Evolutionary conservation across 2,329 filamentous ascomycete genomes (phyloP).

Genomic region (Exophiala calicioides): DNA sequence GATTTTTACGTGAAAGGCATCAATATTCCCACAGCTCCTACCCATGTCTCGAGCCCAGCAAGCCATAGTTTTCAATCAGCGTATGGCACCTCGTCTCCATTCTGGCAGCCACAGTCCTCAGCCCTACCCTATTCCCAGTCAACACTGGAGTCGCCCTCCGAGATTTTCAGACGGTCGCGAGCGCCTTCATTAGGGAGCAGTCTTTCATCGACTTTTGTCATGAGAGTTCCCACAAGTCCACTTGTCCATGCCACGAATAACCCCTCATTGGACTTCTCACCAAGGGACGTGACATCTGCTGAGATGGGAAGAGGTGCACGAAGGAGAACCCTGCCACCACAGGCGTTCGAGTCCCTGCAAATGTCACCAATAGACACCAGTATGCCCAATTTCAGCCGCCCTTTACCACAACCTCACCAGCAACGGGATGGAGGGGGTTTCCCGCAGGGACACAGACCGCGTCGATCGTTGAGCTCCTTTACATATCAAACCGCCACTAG

Average conservation of each 20-base stretch:
- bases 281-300: slow-evolving; percentile 46
- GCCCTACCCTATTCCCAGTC: slow-evolving; percentile 13
- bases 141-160: slow-evolving; percentile 2
- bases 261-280: slow-evolving; percentile 68
- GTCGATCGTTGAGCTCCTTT: slow-evolving; percentile 70
- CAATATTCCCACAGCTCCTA: not conserved
- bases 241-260: slow-evolving; percentile 86
- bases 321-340: slow-evolving; percentile 71
- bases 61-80: not conserved
- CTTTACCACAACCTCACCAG: slow-evolving; percentile 41
- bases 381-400: slow-evolving; percentile 43
- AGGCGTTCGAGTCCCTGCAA: slow-evolving; percentile 55
- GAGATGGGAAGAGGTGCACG: slow-evolving; percentile 46
- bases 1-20: slow-evolving; percentile 55
- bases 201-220: slow-evolving; percentile 74
- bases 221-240: slow-evolving; percentile 88
- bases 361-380: slow-evolving; percentile 39
- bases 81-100: slow-evolving; percentile 10
- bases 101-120: slow-evolving; percentile 33
- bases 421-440: slow-evolving; percentile 55
- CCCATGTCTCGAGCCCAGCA: slow-evolving; percentile 1
- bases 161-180: slow-evolving; percentile 35
- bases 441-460: slow-evolving; percentile 65
- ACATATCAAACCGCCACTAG: slow-evolving; percentile 49
- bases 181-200: slow-evolving; percentile 70